Evolutionary conservation across 768 basidiomycete genomes (phyloP), one percentile per base, ranked within the genome.

Genomic region (Podaxis sp.): DNA sequence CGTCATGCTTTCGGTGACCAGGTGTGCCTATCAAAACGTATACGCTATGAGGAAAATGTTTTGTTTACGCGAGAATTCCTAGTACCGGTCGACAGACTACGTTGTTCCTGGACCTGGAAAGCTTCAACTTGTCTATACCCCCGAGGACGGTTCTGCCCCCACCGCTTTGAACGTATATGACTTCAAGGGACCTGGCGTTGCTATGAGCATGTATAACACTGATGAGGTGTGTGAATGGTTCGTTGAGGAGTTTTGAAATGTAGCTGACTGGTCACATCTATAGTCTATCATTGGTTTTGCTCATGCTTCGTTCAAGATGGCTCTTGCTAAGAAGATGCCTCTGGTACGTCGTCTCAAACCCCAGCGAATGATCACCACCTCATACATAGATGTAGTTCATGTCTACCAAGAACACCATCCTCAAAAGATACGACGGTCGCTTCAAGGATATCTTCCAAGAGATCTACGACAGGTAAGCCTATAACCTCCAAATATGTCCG

Each of bases 381-480:
- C 50, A 64, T 13, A n/a, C 56, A n/a, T 44, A 13, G 22, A 52
- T 26, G 22, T 57, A 92, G 87, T 98, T 96, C 83, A 87, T 99
- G 91, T 95, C 93, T 11, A 99, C 96, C 46, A 98, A 99, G 81
- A 99, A 96, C 78, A 96, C 94, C 24, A 96, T 96, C 77, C 72
- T 96, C 72, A 96, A 99, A 81, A 95, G 90, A 73, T 99, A 99
- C 75, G 97, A 99, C 71, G 97, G 97, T 49, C 87, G 96, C 33
- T 99, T 99, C 87, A 99, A 99, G 82, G 97, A 99, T 70, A 95
- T 96, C 73, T 97, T 99, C 88, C 88, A 98, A 75, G 95, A 97
- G 70, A 89, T 98, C 70, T 99, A 94, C 74, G 93, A 96, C 6
- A 70, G 79, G 81, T 85, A 62, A 58, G 82, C 78, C 38, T 44